phyloP scores from a whole-genome alignment of 2,329 filamentous ascomycete genomes.

The Nothophoma quercina region DNA sequence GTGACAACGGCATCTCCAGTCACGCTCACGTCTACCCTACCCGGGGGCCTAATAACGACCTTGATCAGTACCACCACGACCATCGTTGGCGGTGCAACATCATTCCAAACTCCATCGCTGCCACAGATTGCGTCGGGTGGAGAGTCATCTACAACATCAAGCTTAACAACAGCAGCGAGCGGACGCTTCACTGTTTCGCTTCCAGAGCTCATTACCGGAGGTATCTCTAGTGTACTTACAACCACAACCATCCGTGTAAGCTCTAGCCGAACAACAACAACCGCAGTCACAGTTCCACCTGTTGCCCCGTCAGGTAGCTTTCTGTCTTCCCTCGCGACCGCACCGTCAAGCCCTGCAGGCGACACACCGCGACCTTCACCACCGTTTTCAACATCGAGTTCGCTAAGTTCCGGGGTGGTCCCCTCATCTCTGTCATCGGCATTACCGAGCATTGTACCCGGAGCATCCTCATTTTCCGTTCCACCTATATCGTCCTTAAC shows the following conservation, averaged over 20 bases:
- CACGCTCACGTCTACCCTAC: neutral
- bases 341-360: neutral
- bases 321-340: neutral
- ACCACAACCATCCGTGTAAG: neutral
- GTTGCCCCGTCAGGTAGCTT: neutral
- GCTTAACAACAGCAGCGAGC: neutral
- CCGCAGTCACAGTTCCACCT: neutral
- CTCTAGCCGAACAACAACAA: neutral
- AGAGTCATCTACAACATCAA: neutral
- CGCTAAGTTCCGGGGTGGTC: neutral
- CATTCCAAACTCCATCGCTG: neutral
- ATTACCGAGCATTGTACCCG: neutral
- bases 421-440: neutral
- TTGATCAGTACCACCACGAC: neutral
- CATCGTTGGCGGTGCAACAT: neutral
- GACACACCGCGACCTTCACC: neutral
- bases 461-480: neutral
- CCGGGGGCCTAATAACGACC: neutral
- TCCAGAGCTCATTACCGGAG: neutral
- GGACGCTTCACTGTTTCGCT: constrained; percentile 16
- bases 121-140: neutral
- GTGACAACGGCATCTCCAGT: neutral
- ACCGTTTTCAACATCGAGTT: neutral
- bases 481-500: neutral
- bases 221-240: neutral